Evolutionary conservation across 306 rosid genomes (phyloP).

Genomic region (Quercus robur): DNA sequence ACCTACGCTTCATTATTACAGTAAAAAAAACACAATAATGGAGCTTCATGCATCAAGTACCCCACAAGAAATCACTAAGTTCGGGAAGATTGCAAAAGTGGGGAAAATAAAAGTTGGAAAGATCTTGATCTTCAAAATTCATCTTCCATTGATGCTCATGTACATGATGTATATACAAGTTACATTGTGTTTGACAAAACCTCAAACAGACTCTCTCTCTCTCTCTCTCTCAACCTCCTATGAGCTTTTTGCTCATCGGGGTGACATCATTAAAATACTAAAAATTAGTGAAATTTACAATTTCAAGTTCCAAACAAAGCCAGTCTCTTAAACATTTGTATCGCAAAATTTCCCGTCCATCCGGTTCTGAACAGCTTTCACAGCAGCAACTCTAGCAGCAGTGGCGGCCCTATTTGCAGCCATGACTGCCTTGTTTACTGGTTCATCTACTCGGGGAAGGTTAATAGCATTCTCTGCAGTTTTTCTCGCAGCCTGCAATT

Average conservation of each 20-base stretch:
- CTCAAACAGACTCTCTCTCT: constrained; percentile 28
- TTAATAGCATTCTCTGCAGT: constrained; percentile 74
- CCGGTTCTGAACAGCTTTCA: constrained; percentile 91
- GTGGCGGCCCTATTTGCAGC: constrained; percentile 89
- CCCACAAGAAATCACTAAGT: constrained; percentile 14
- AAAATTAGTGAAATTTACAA: constrained; percentile 64
- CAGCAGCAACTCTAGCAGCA: constrained; percentile 98
- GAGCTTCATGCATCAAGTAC: constrained; percentile 15
- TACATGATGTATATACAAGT: constrained; percentile 59
- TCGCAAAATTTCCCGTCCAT: constrained; percentile 91
- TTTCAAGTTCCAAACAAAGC: constrained; percentile 34
- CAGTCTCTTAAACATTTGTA: constrained; percentile 39
- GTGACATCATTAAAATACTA: constrained; percentile 55
- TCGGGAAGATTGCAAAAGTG: background rate
- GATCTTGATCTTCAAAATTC: constrained; percentile 20
- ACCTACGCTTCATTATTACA: constrained; percentile 21
- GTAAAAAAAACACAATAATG: constrained; percentile 19
- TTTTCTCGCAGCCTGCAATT: constrained; percentile 75
- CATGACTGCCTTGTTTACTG: constrained; percentile 71
- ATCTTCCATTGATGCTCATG: constrained; percentile 63
- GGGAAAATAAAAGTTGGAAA: background rate
- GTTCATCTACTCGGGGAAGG: constrained; percentile 62
- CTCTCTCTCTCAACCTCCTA: constrained; percentile 60
- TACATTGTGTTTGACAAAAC: constrained; percentile 55
- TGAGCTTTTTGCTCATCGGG: constrained; percentile 71